phyloP scores from a whole-genome alignment of 805 yeast genomes.

The Kodamaea leandrae region DNA sequence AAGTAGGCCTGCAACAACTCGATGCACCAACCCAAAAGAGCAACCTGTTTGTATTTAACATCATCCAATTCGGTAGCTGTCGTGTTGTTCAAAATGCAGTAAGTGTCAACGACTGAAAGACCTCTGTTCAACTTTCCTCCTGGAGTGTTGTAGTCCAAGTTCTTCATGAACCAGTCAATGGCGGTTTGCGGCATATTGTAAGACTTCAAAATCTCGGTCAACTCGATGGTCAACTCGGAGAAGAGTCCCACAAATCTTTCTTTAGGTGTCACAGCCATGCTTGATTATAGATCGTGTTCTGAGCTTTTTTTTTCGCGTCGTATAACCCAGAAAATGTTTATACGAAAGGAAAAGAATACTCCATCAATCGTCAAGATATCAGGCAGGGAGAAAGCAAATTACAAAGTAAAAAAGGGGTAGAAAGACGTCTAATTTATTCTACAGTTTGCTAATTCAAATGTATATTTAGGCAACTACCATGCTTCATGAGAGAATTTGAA shows the following conservation, averaged over 20 bases:
- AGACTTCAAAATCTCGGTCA: slow-evolving; percentile 54
- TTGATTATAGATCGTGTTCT: neutral
- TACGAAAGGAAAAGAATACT: neutral
- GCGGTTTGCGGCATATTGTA: slow-evolving; percentile 89
- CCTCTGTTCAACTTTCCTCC: slow-evolving; percentile 98
- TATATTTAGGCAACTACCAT: too few relatives aligned
- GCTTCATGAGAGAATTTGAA: too few relatives aligned
- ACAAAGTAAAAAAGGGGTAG: too few relatives aligned
- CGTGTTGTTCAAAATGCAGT: slow-evolving; percentile 70
- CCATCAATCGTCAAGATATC: neutral
- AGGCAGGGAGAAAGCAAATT: too few relatives aligned
- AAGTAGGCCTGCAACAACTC: slow-evolving; percentile 95
- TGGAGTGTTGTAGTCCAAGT: slow-evolving; percentile 81
- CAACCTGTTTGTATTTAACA: slow-evolving; percentile 78
- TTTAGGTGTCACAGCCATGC: slow-evolving; percentile 36
- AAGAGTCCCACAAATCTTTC: slow-evolving; percentile 63
- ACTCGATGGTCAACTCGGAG: slow-evolving; percentile 75
- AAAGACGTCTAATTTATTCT: too few relatives aligned
- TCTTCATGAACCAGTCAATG: slow-evolving; percentile 74
- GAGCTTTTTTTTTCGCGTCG: slow-evolving; percentile 1
- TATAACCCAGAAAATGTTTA: neutral
- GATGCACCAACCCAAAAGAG: slow-evolving; percentile 91
- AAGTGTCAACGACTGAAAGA: slow-evolving; percentile 90
- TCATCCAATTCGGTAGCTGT: slow-evolving; percentile 52
- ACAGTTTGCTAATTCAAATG: too few relatives aligned